A percentile compares a stretch with the other conserved stretches of the same genome.
Conservation (phyloP, 495 filamentous ascomycete genomes). For the Mytilinidion resinicola region DNA sequence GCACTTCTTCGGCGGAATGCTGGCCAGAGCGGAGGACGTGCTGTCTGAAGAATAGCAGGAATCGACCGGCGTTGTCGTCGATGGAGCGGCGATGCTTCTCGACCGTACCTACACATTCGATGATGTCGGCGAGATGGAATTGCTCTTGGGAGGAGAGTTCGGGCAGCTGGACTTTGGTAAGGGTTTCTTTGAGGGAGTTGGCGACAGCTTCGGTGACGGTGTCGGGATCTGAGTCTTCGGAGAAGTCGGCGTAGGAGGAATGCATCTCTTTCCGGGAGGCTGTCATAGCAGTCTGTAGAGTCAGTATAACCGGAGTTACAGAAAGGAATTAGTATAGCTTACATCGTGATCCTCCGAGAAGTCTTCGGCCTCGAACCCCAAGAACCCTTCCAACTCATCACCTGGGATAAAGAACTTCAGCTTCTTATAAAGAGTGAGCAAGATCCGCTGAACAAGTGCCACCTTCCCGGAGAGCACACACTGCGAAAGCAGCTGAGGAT, state of each 20-base stretch:
- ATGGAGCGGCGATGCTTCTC: constrained; percentile 86
- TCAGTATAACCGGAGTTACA: neutral
- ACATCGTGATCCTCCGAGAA: constrained; percentile 54
- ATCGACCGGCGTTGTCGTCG: constrained; percentile 88
- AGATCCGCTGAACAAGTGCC: constrained; percentile 62
- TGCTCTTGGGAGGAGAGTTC: constrained; percentile 84
- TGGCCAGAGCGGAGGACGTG: constrained; percentile 63
- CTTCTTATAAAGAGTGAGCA: constrained; percentile 67
- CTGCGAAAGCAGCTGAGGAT: constrained; percentile 87
- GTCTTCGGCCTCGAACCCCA: constrained; percentile 65
- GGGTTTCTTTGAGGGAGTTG: constrained; percentile 62
- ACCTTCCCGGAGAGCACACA: constrained; percentile 79
- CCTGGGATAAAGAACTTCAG: constrained; percentile 80
- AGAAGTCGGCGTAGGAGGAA: constrained; percentile 49
- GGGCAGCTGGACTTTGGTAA: constrained; percentile 68
- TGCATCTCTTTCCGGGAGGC: constrained; percentile 46
- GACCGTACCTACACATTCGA: constrained; percentile 81
- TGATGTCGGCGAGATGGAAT: constrained; percentile 77
- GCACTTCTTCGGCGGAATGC: constrained; percentile 36
- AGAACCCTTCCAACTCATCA: constrained; percentile 71
- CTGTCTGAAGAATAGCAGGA: constrained; percentile 83
- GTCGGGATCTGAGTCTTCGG: constrained; percentile 42
- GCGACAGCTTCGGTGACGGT: constrained; percentile 70
- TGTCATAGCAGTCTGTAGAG: constrained; percentile 28
- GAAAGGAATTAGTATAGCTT: constrained; percentile 15